Evolutionary conservation across 2,329 filamentous ascomycete species (phyloP).

Genomic region (Phialophora expanda): DNA sequence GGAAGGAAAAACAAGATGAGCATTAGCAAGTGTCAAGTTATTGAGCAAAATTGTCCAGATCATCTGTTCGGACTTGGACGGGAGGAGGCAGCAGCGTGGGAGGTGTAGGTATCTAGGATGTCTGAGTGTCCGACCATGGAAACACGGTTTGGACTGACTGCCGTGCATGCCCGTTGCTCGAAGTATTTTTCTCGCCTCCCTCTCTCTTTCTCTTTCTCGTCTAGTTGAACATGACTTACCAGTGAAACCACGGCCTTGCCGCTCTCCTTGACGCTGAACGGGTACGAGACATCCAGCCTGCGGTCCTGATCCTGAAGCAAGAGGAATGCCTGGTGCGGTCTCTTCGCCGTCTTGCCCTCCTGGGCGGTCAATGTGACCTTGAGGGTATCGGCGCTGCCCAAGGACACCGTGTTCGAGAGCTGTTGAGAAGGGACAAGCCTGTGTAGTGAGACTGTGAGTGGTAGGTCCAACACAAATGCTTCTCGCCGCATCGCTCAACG

Average conservation of each 20-base stretch:
- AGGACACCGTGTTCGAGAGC: slow-evolving; percentile 66
- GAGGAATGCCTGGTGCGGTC: slow-evolving; percentile 93
- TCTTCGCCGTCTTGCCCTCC: slow-evolving; percentile 77
- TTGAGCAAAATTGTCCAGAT: background rate
- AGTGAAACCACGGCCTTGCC: slow-evolving; percentile 86
- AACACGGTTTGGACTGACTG: background rate
- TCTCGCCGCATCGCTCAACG: background rate
- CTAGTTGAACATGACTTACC: slow-evolving; percentile 60
- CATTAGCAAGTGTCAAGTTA: background rate
- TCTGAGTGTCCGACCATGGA: background rate
- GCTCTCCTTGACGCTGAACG: slow-evolving; percentile 80
- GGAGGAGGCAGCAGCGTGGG: background rate
- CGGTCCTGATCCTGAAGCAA: slow-evolving; percentile 74
- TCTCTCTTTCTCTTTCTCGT: background rate
- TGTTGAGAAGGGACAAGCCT: slow-evolving; percentile 67
- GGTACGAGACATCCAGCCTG: slow-evolving; percentile 85
- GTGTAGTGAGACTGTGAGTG: slow-evolving; percentile 9
- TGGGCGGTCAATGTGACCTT: slow-evolving; percentile 82
- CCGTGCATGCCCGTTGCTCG: background rate
- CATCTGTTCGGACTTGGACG: background rate
- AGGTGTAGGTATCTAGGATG: background rate
- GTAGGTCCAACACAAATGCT: background rate
- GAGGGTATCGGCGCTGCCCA: slow-evolving; percentile 73
- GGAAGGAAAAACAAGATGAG: background rate
- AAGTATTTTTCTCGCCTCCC: background rate